Evolutionary conservation across 2,329 filamentous ascomycete species (phyloP), one percentile per base, ranked within the genome.

Genomic region (Hypoxylon sp.): DNA sequence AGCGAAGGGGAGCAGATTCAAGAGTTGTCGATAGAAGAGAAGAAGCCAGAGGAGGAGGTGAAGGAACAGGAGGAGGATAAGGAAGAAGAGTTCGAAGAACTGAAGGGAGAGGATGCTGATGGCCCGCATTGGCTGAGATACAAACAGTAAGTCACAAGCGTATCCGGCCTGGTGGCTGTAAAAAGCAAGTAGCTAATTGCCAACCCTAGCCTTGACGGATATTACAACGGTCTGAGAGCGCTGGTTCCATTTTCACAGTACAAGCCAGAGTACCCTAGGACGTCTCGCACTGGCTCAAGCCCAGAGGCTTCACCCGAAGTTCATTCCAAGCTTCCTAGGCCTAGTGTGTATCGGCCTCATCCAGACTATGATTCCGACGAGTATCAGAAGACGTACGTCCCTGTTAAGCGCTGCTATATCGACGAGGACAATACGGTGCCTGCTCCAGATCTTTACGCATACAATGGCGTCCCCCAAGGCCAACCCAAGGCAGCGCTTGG

Each of bases 401-500:
- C 81, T 16, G 85, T 89, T 12, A 80, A 86, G 65, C 80, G 82
- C 6, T 93, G 90, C 78, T 91, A 85, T 70, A 80, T 92, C 30
- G 89, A 92, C 71, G 79, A 81, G 18, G 83, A 85, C 12, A 83
- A 87, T 44, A 86, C 80, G 28, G 76, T 89, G 2, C 85, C 75
- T 0, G 83, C 83, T 0, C 90, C 90, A 0, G 85, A 89, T 66
- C 78, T 91, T 24, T 91, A 87, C 73, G 89, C 87, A 1, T 93
- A 91, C 70, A 80, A 84, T 1, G 91, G 92, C 7, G 81, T 96
- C 5, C 89, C 91, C 1, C 85, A 90, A 71, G 91, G 92, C 11
- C 92, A 93, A 78, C 92, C 93, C 0, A 89, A 93, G 52, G 87
- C 92, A 2, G 85, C 89, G 1, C 86, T 96, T 71, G 93, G 93